Evolutionary conservation across 768 basidiomycete genomes (phyloP), one percentile per base, ranked within the genome.

Genomic region (Pisolithus sp.): DNA sequence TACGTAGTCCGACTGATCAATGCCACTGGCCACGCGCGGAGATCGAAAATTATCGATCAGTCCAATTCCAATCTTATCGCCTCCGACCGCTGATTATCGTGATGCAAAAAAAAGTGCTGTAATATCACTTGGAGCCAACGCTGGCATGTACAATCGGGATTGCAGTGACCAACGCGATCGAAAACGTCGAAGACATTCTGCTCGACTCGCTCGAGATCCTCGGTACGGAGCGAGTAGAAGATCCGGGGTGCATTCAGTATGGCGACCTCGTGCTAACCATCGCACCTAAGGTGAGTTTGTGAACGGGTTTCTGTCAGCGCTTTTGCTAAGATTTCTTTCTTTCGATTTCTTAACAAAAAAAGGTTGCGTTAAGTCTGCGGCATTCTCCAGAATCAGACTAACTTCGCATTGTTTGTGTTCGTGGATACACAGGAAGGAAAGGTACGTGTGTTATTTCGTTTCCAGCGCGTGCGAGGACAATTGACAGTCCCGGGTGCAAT

Each of bases 231-330:
- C 65, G 64, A 40, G 69, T 73, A 1, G 56, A 71, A 12, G 76
- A 79, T 41, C 68, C 76, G 47, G 73, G 67, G 34, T 49, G 67
- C 28, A 74, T 84, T 45, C 60, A 55, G 31, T 86, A 82, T 52
- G 82, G 83, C 23, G 74, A 78, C 30, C 66, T 84, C 50, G 66
- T 52, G 30, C 65, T 86, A 50, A 76, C 78, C 6, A 72, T 81
- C 36, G 79, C 83, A 41, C 75, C 77, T 37, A 84, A 85, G 78
- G 84, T 78, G 46, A 60, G 48, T 50, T 43, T 30, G 20, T 24
- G 13, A 21, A 4, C 20, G 8, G 13, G 8, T 23, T 15, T 40
- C 44, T 45, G 41, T 40, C 28, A 15, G 36, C 50, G 20, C 21
- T 44, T 52, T 43, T 24, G 58, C 49, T 20, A 48, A 24, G 36